phyloP scores from a whole-genome alignment of 2,329 filamentous ascomycete genomes.

The Alternaria atra region DNA sequence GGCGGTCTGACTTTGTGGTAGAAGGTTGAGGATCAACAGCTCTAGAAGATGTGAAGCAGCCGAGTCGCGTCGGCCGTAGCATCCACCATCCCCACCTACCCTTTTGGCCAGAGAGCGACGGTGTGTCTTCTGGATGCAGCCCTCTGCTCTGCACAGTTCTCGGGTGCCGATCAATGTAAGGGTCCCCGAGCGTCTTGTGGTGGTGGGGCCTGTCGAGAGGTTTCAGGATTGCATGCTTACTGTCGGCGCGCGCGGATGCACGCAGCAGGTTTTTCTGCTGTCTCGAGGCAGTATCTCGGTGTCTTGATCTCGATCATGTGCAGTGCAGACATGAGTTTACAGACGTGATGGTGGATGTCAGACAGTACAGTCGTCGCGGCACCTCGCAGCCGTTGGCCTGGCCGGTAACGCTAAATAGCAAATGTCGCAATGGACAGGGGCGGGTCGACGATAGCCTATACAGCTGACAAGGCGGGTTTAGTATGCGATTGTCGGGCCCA shows the following conservation, averaged over 20 bases:
- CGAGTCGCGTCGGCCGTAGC: neutral
- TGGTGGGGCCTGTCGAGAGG: neutral
- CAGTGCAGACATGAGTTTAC: neutral
- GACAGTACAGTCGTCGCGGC: neutral
- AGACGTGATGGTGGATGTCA: neutral
- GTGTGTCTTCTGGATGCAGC: slow-evolving; percentile 7
- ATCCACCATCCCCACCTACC: slow-evolving; percentile 13
- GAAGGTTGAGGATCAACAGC: neutral
- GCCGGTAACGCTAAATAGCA: slow-evolving; percentile 6
- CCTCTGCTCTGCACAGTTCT: neutral
- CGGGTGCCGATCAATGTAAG: slow-evolving; percentile 7
- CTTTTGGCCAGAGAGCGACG: slow-evolving; percentile 10
- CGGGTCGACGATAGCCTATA: slow-evolving; percentile 7
- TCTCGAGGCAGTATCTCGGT: neutral
- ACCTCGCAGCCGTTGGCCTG: slow-evolving; percentile 14
- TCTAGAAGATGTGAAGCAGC: slow-evolving; percentile 4
- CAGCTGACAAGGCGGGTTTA: slow-evolving; percentile 17
- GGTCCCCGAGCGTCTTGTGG: slow-evolving; percentile 2
- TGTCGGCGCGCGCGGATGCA: neutral
- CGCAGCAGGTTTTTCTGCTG: slow-evolving; percentile 1
- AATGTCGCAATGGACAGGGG: slow-evolving; percentile 22
- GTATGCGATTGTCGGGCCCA: slow-evolving; percentile 15
- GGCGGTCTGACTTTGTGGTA: slow-evolving; percentile 11
- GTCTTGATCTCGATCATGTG: neutral
- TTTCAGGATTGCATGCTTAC: slow-evolving; percentile 5